Base-by-base conservation (phyloP, 257 asterid genomes). In the Mentha longifolia region DNA sequence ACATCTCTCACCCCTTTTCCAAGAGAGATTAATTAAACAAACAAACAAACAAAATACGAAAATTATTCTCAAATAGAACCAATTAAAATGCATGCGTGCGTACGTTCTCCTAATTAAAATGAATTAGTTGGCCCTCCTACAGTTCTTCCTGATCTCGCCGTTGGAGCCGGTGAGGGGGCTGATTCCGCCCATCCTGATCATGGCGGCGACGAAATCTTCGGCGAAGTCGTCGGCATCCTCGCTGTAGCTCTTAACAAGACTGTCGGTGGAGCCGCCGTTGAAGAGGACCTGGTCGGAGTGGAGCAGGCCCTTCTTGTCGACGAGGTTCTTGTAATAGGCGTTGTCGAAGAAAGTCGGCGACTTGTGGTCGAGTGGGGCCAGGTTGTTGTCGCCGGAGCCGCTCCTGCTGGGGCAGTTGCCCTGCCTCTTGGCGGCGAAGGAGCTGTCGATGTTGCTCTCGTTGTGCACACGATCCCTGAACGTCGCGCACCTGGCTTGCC, bases 161-260 rank as follows among this genome's bases (percentile, higher is more conserved):
- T 55, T 45, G 54, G 86, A 76, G 50, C 91, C 88, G 1, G 84
- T 81, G 17, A 85, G 82, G 13, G 88, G 85, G 30, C 33, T 75
- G 9, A 81, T 79, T 7, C 75, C 79, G 12, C 82, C 86, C 91
- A 85, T 81, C 67, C 67, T 83, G 37, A 83, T 77, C 88, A 85
- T 85, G 4, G 91, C 86, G 0, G 74, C 63, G 6, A 60, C 79
- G 31, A 85, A 85, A 59, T 83, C 86, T 1, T 28, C 28, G 6
- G 16, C 11, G 49, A 85, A 85, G 3, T 74, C 54, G 0, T 50
- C 11, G 1, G 80, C 62, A 43, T 77, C 68, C 41, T 70, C 73
- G 82, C 79, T 79, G 73, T 83, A 85, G 1, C 58, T 9, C 17
- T 70, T 20, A 3, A 85, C 71, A 3, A 85, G 49, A 0, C 74